These are phyloP conservation scores for Fraxinus ornus DNA, from an alignment of 305 asterid species.

Conservation along the genomic window DNA sequence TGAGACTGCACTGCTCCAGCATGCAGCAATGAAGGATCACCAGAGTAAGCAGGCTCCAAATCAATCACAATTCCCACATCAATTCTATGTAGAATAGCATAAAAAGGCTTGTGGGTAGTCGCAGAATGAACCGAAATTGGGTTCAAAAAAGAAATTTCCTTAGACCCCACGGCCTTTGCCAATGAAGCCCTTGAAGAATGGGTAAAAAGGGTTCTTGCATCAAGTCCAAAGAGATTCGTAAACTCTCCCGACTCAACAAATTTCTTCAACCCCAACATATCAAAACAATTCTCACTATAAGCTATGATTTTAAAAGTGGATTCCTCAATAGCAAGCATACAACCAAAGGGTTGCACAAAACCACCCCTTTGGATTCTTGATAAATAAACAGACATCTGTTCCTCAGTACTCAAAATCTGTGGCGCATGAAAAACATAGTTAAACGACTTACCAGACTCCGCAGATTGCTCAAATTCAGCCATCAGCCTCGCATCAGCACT, in stretches of 20 bases:
- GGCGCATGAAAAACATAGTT: constrained; percentile 40
- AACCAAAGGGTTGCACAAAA: constrained; percentile 66
- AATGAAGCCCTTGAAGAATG: constrained; percentile 20
- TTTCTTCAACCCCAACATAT: constrained; percentile 25
- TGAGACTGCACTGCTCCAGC: constrained; percentile 35
- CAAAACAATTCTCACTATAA: constrained; percentile 25
- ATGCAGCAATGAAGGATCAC: constrained; percentile 28
- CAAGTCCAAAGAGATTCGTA: constrained; percentile 18
- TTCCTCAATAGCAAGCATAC: constrained; percentile 54
- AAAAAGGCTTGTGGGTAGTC: constrained; percentile 28
- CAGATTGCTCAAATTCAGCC: constrained; percentile 31
- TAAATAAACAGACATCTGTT: constrained; percentile 47
- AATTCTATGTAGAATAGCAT: constrained; percentile 32
- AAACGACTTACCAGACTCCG: constrained; percentile 17
- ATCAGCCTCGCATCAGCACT: constrained; percentile 28
- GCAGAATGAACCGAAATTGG: constrained; percentile 31
- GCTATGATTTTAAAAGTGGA: constrained; percentile 39
- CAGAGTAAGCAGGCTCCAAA: constrained; percentile 28
- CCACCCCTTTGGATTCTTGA: constrained; percentile 75
- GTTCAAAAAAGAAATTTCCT: constrained; percentile 26
- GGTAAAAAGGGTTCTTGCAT: constrained; percentile 28
- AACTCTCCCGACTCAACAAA: constrained; percentile 8
- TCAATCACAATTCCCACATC: constrained; percentile 32
- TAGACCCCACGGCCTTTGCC: constrained; percentile 21
- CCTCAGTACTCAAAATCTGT: constrained; percentile 20